Base-by-base conservation (phyloP, 2,329 filamentous ascomycete species). In the Fusarium nurragi region DNA sequence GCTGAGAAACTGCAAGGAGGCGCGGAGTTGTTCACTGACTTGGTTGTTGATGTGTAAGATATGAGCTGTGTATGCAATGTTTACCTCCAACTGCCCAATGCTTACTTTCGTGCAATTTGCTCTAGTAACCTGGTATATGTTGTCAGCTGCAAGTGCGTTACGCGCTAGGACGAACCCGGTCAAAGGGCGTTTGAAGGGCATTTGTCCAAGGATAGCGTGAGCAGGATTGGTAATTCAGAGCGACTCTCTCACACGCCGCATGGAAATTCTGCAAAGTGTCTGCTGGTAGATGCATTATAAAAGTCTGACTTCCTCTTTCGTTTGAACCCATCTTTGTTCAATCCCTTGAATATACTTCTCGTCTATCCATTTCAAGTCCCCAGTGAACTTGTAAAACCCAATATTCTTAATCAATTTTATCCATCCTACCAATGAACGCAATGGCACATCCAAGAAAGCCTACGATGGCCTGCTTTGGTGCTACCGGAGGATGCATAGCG, bases 141-240 rank as follows among this genome's bases (percentile, higher is more conserved):
- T 11, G 5, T 19, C 30, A 47, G 44, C 44, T 47, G 44, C 44
- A 36, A 26, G 22, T 47, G 30, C 44, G 44, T 47, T 47, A 47
- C 44, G 44, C 30, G 30, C 44, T 47, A 47, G 16, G 4, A 5
- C 21, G 5, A 8, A 19, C 5, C 13, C 9, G 40, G 23, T 16
- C 13, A 19, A 26, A 8, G 3, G 23, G 11, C 18, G 10, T 19
- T 8, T 16, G n/a, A n/a, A n/a, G n/a, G n/a, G n/a, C n/a, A 23
- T 9, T 43, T 26, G 40, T 19, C 6, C 14, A 18, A 18, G n/a
- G 10, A 28, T 19, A 25, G 7, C 12, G n/a, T 43, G 14, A n/a
- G 7, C n/a, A 21, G 13, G 38, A 41, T 25, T 25, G 40, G n/a
- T 43, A 11, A 43, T 19, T 43, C 7, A 14, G 1, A 6, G 23